Evolutionary conservation across 179 eudicot genomes (phyloP).

Genomic region (Spergularia azorica): DNA sequence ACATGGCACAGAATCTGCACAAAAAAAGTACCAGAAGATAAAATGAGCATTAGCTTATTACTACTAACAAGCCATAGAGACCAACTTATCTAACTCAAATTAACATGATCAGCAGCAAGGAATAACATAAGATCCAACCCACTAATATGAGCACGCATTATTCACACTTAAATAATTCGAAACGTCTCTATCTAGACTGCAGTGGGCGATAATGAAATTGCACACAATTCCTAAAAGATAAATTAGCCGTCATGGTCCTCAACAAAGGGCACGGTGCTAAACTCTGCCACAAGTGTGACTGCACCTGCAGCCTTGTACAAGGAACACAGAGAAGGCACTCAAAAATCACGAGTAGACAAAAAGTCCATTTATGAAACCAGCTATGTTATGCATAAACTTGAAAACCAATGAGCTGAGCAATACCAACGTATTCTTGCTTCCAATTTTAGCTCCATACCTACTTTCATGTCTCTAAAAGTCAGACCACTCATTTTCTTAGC

Average conservation of each 20-base stretch:
- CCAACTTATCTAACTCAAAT: background rate
- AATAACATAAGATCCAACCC: background rate
- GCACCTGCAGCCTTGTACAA: background rate
- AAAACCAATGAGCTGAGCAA: no score
- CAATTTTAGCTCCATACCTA: no score
- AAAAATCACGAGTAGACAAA: no score
- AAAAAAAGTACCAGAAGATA: background rate
- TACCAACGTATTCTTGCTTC: no score
- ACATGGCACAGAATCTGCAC: constrained; percentile 29
- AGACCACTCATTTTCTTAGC: no score
- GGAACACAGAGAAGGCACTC: background rate
- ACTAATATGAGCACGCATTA: background rate
- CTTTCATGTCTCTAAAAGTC: no score
- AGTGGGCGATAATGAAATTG: background rate
- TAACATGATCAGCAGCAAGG: background rate
- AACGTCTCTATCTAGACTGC: background rate
- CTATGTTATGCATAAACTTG: no score
- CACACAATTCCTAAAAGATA: background rate
- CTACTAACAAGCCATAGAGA: background rate
- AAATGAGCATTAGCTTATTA: constrained; percentile 30
- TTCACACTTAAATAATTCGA: background rate
- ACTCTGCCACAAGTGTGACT: background rate
- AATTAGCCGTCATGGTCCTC: background rate
- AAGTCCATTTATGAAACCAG: no score
- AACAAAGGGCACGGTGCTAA: background rate